A percentile compares a stretch with the other conserved stretches of the same genome.
Evolutionary conservation across 352 stramenopile genomes (phyloP).

Genomic region (Phytophthora fragariae): DNA sequence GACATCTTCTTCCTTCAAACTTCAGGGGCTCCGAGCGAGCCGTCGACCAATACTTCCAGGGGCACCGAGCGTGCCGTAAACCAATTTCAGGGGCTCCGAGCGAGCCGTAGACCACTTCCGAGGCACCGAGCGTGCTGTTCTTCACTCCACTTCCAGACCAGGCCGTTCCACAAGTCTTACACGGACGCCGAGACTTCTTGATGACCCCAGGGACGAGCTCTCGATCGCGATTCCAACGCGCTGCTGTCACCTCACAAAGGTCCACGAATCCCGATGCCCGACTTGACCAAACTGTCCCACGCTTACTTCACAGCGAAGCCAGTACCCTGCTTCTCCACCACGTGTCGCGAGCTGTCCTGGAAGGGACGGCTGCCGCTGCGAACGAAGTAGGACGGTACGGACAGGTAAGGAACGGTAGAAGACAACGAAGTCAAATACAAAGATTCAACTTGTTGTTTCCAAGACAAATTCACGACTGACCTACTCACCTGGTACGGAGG

Average conservation of each 20-base stretch:
- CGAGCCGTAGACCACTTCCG: background rate
- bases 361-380: background rate
- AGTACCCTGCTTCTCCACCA: conserved; percentile 4
- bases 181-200: background rate
- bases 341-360: background rate
- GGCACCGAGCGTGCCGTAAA: too few relatives aligned
- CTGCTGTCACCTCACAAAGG: background rate
- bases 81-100: background rate
- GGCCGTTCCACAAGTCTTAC: background rate
- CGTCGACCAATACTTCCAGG: too few relatives aligned
- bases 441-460: background rate
- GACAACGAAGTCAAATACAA: background rate
- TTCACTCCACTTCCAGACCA: background rate
- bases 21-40: too few relatives aligned
- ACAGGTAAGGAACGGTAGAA: background rate
- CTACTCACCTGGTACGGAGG: too few relatives aligned
- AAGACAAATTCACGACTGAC: background rate
- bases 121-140: too few relatives aligned
- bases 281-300: background rate
- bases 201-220: background rate
- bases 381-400: background rate
- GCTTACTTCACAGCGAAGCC: background rate
- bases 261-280: background rate
- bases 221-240: background rate
- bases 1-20: too few relatives aligned